Evolutionary conservation across 805 yeast genomes (phyloP).

Genomic region (Allodekkera sacchari): DNA sequence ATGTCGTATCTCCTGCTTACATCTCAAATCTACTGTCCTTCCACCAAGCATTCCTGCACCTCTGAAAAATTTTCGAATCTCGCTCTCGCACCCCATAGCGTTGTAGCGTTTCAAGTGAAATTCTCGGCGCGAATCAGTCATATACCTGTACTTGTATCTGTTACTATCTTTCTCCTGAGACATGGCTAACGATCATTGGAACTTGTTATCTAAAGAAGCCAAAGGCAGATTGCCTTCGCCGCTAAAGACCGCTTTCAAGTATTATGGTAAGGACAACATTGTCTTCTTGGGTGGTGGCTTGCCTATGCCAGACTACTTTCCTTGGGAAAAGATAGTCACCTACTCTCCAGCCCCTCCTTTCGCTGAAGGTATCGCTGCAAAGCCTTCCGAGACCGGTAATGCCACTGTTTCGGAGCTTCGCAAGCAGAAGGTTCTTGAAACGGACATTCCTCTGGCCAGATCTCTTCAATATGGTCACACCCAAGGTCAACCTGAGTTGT

Average conservation of each 20-base stretch:
- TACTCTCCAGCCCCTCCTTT: conserved; percentile 78
- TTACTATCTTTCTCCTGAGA: conserved; percentile 5
- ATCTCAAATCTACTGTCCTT: neutral
- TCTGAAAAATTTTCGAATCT: conserved; percentile 1
- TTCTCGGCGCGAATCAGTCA: neutral
- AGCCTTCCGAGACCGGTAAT: conserved; percentile 32
- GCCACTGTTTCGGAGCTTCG: conserved; percentile 28
- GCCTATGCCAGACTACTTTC: conserved; percentile 87
- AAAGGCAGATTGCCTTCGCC: conserved; percentile 68
- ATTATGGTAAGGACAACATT: conserved; percentile 64
- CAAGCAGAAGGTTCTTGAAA: conserved; percentile 36
- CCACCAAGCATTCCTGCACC: neutral
- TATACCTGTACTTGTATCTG: neutral
- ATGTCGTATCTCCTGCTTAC: too few species aligned
- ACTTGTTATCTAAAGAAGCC: conserved; percentile 73
- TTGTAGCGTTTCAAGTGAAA: neutral
- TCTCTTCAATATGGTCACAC: conserved; percentile 91
- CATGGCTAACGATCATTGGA: conserved; percentile 61
- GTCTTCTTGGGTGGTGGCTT: conserved; percentile 93
- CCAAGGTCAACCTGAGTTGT: conserved; percentile 68
- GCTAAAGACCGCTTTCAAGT: conserved; percentile 76
- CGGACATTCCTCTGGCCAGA: conserved; percentile 66
- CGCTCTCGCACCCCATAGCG: neutral
- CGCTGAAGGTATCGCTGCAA: conserved; percentile 58
- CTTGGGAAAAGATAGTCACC: conserved; percentile 70